phyloP scores from a whole-genome alignment of 1,284 basidiomycete genomes.

The Austroboletus niveus region DNA sequence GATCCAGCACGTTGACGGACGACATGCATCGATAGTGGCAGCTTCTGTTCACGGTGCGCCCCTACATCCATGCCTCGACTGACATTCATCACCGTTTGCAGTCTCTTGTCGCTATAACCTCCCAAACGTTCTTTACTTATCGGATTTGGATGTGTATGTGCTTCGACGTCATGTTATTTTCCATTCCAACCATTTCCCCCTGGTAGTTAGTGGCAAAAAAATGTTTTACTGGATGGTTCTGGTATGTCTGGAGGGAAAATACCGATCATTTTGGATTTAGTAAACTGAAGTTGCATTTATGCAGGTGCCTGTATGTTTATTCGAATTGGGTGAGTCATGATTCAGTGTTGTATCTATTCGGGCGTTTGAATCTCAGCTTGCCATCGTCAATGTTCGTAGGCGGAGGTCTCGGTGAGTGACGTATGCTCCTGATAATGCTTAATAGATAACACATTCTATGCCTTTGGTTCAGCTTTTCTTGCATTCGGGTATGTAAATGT shows the following conservation, averaged over 20 bases:
- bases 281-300: background rate
- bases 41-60: conserved; percentile 1
- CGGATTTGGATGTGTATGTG: conserved; percentile 8
- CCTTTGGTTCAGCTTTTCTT: background rate
- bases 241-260: background rate
- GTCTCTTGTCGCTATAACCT: background rate
- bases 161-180: background rate
- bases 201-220: background rate
- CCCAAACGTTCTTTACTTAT: conserved; percentile 6
- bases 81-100: background rate
- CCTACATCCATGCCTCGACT: background rate
- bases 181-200: background rate
- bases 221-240: conserved; percentile 3
- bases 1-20: background rate
- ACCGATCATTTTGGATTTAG: background rate
- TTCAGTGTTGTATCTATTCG: background rate
- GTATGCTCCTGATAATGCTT: background rate
- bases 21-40: background rate
- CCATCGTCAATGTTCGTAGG: background rate
- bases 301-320: conserved; percentile 2
- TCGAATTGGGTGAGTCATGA: conserved; percentile 6
- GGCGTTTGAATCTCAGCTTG: background rate
- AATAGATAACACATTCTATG: background rate
- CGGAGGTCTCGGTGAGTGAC: conserved; percentile 3
- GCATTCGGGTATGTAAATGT: background rate